Evolutionary conservation across 2,329 filamentous ascomycete species (phyloP).

Genomic region (Elsinoe arachidis): DNA sequence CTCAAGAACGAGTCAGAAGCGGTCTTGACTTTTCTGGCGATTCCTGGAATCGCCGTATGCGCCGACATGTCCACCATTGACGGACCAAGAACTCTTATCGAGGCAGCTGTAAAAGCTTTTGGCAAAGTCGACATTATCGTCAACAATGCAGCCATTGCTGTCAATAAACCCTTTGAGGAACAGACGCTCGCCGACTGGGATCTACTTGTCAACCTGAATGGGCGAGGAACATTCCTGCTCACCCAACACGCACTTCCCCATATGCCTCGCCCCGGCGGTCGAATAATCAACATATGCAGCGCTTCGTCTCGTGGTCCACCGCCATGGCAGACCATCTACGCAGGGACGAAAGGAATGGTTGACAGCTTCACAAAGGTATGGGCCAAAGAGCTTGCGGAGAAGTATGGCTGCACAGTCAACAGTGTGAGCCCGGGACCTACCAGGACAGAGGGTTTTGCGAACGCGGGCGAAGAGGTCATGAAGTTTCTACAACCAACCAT

Average conservation of each 20-base stretch:
- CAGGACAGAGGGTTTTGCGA: slow-evolving; percentile 26
- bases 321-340: slow-evolving; percentile 39
- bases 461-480: slow-evolving; percentile 34
- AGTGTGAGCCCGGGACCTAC: slow-evolving; percentile 38
- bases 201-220: slow-evolving; percentile 35
- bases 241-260: slow-evolving; percentile 34
- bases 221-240: slow-evolving; percentile 35
- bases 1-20: slow-evolving; percentile 25
- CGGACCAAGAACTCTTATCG: slow-evolving; percentile 31
- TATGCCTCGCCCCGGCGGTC: slow-evolving; percentile 27
- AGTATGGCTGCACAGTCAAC: slow-evolving; percentile 41
- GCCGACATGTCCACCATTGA: slow-evolving; percentile 35
- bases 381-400: slow-evolving; percentile 38
- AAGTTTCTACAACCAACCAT: slow-evolving; percentile 34
- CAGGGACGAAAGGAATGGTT: slow-evolving; percentile 43
- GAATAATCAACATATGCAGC: slow-evolving; percentile 39
- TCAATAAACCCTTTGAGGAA: slow-evolving; percentile 33
- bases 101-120: slow-evolving; percentile 29
- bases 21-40: slow-evolving; percentile 24
- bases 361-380: slow-evolving; percentile 40
- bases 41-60: slow-evolving; percentile 31
- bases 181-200: slow-evolving; percentile 35
- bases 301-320: slow-evolving; percentile 30
- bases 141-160: slow-evolving; percentile 31
- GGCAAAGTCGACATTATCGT: slow-evolving; percentile 34